phyloP scores from a whole-genome alignment of 108 stramenopile genomes.

The Seminavis robusta region DNA sequence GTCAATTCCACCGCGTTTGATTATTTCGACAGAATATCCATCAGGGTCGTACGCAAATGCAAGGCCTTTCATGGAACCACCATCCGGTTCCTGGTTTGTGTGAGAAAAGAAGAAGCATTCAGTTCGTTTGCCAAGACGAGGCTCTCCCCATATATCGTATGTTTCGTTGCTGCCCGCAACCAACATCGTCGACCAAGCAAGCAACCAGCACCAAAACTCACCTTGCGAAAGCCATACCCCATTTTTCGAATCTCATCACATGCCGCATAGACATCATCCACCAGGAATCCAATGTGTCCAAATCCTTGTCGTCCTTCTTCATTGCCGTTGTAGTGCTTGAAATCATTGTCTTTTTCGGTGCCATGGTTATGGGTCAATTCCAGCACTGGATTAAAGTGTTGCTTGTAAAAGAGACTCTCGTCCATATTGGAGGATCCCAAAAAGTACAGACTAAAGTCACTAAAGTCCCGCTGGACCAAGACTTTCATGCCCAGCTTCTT shows the following conservation, averaged over 20 bases:
- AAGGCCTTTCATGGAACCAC: slow-evolving; percentile 83
- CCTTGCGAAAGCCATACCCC: slow-evolving; percentile 81
- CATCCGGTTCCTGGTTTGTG: slow-evolving; percentile 58
- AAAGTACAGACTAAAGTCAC: slow-evolving; percentile 94
- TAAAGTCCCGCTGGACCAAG: slow-evolving; percentile 72
- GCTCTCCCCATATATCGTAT: too few relatives aligned
- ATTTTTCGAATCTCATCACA: slow-evolving; percentile 74
- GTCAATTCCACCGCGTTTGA: slow-evolving; percentile 74
- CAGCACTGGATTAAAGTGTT: slow-evolving; percentile 70
- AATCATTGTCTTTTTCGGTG: slow-evolving; percentile 75
- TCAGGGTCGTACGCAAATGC: slow-evolving; percentile 89
- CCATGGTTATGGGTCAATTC: slow-evolving; percentile 97
- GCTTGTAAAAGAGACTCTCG: slow-evolving; percentile 26
- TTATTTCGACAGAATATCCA: slow-evolving; percentile 81
- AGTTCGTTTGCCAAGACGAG: too few relatives aligned
- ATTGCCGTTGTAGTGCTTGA: slow-evolving; percentile 91
- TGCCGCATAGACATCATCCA: slow-evolving; percentile 93
- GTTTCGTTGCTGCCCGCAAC: neutral
- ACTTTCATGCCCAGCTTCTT: slow-evolving; percentile 83
- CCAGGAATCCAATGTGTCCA: slow-evolving; percentile 96
- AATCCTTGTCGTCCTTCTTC: slow-evolving; percentile 94
- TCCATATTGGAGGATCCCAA: slow-evolving; percentile 68
- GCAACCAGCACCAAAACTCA: slow-evolving; percentile 9
- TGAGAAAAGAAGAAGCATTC: too few relatives aligned
- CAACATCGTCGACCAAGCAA: neutral